A percentile compares a stretch with the other conserved stretches of the same genome.
phyloP scores from a whole-genome alignment of 1,284 basidiomycete species.

The Pyrrhoderma lamaoense region DNA sequence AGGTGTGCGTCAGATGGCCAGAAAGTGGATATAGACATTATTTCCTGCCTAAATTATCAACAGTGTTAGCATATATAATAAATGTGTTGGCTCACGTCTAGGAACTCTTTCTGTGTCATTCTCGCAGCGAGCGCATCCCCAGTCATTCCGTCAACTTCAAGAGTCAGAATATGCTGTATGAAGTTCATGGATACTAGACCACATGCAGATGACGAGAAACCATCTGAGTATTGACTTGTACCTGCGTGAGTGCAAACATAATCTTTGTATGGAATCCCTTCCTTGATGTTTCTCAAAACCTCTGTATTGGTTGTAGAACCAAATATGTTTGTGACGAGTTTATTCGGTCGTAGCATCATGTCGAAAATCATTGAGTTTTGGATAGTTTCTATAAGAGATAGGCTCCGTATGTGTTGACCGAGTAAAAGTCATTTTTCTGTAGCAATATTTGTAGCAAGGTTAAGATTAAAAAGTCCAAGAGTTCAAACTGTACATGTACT shows the following conservation, averaged over 20 bases:
- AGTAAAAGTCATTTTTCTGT: too few species aligned
- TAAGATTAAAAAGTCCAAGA: too few species aligned
- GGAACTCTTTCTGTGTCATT: conserved; percentile 31
- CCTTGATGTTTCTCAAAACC: neutral
- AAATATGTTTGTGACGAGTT: too few species aligned
- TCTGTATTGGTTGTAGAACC: too few species aligned
- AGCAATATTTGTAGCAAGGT: too few species aligned
- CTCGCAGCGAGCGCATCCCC: conserved; percentile 30
- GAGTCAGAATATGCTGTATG: conserved; percentile 39
- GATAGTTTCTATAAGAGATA: too few species aligned
- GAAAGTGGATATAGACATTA: conserved; percentile 42
- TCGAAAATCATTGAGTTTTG: too few species aligned
- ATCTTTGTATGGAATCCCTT: neutral
- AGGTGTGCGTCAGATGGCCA: conserved; percentile 50
- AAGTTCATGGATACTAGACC: conserved; percentile 60
- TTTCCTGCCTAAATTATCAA: conserved; percentile 33
- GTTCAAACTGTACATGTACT: too few species aligned
- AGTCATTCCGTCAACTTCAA: conserved; percentile 27
- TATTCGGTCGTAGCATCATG: too few species aligned
- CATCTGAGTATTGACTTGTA: conserved; percentile 38
- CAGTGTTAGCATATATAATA: neutral
- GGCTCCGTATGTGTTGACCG: too few species aligned
- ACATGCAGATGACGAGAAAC: conserved; percentile 39
- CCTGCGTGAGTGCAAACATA: conserved; percentile 8
- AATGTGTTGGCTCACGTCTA: conserved; percentile 31